Conservation (phyloP, 495 filamentous ascomycete genomes). For the Neurospora tetrasperma region DNA sequence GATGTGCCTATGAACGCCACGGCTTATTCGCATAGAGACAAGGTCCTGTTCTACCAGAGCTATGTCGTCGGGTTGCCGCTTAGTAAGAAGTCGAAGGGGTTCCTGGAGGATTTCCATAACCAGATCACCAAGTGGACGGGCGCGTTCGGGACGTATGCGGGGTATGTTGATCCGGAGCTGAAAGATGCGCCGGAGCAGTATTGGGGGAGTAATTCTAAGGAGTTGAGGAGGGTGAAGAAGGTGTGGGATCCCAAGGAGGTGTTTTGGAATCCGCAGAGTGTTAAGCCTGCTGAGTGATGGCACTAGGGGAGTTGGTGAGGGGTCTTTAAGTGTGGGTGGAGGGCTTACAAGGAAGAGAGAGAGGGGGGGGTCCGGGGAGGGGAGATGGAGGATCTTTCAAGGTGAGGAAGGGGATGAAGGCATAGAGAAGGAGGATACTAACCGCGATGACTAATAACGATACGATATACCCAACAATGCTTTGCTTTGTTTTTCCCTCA, state of each 20-base stretch:
- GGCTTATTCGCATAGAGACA: slow-evolving; percentile 50
- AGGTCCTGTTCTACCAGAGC: slow-evolving; percentile 48
- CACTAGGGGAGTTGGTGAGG: neutral
- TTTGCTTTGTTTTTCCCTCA: neutral
- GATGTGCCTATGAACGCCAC: slow-evolving; percentile 35
- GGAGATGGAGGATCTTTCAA: too few species aligned
- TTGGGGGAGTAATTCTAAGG: slow-evolving; percentile 44
- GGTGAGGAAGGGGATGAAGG: too few species aligned
- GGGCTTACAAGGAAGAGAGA: too few species aligned
- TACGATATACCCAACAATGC: neutral
- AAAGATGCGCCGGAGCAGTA: slow-evolving; percentile 40
- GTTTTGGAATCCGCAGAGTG: slow-evolving; percentile 58
- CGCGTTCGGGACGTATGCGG: slow-evolving; percentile 50
- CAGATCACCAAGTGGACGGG: slow-evolving; percentile 24
- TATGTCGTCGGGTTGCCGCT: slow-evolving; percentile 45
- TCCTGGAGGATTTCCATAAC: slow-evolving; percentile 41
- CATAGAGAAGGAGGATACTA: neutral
- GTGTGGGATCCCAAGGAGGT: slow-evolving; percentile 43
- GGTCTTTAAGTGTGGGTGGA: too few species aligned
- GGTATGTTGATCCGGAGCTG: slow-evolving; percentile 59
- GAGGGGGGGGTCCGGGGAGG: too few species aligned
- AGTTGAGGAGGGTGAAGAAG: slow-evolving; percentile 42
- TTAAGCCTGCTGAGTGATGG: slow-evolving; percentile 21
- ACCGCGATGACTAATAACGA: neutral
- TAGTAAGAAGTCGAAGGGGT: slow-evolving; percentile 26